phyloP scores from a whole-genome alignment of 495 filamentous ascomycete species.

The Cladorrhinum samala region DNA sequence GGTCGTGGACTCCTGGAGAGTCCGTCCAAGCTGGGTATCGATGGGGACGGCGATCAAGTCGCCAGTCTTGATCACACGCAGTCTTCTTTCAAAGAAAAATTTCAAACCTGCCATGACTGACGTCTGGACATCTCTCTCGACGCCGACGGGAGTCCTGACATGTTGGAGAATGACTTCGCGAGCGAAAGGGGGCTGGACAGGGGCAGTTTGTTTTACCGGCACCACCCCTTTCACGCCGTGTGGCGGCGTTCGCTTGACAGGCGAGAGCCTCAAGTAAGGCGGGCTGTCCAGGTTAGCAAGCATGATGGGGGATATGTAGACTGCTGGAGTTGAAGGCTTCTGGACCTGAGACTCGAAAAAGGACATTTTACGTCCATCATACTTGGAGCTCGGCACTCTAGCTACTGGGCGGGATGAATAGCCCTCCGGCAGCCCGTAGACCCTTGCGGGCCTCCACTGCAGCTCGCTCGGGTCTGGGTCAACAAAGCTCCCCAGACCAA shows the following conservation, averaged over 20 bases:
- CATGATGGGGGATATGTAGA: conserved; percentile 77
- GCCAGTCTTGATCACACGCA: conserved; percentile 72
- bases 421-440: conserved; percentile 79
- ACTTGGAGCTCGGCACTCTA: conserved; percentile 45
- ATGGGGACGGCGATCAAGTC: conserved; percentile 83
- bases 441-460: conserved; percentile 66
- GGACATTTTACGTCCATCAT: conserved; percentile 44
- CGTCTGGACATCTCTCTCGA: conserved; percentile 75
- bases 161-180: conserved; percentile 89
- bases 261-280: conserved; percentile 65
- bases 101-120: conserved; percentile 79
- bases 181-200: conserved; percentile 68
- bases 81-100: conserved; percentile 72
- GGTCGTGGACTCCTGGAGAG: conserved; percentile 58
- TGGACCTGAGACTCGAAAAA: conserved; percentile 52
- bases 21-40: conserved; percentile 71
- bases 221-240: conserved; percentile 27
- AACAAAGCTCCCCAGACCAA: conserved; percentile 47
- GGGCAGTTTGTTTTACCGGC: conserved; percentile 47
- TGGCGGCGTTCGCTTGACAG: conserved; percentile 46
- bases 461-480: conserved; percentile 42
- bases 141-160: conserved; percentile 79
- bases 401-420: conserved; percentile 49
- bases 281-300: conserved; percentile 75
- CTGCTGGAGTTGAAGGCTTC: conserved; percentile 49